Evolutionary conservation across 2,329 filamentous ascomycete species (phyloP).

Genomic region (Fusarium cicatricum): DNA sequence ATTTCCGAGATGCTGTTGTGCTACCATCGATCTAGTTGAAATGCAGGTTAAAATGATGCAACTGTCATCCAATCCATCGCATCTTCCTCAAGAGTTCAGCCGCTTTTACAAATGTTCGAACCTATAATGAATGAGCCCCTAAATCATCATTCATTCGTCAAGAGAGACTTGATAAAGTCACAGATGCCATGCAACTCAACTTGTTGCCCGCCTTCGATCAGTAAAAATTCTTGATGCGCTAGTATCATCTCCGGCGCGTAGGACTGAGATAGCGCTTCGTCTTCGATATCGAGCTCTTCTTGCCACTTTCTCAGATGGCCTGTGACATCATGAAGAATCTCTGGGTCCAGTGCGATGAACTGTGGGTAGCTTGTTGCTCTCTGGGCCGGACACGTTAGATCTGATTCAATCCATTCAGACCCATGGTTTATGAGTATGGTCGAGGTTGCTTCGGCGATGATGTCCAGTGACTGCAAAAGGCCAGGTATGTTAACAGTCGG

Average conservation of each 20-base stretch:
- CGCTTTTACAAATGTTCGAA: not conserved
- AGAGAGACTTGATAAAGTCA: conserved; percentile 24
- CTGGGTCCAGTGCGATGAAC: conserved; percentile 26
- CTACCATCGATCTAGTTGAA: too few species aligned
- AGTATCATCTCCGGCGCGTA: conserved; percentile 18
- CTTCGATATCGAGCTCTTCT: conserved; percentile 19
- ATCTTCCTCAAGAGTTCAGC: not conserved
- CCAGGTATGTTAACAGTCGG: not conserved
- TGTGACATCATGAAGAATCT: conserved; percentile 25
- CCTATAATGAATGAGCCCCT: too few species aligned
- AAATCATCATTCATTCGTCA: conserved; percentile 1
- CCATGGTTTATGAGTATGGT: conserved; percentile 37
- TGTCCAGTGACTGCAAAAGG: not conserved
- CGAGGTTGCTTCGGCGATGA: conserved; percentile 22
- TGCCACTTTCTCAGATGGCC: conserved; percentile 20
- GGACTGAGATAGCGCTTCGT: not conserved
- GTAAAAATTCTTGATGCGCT: conserved; percentile 26
- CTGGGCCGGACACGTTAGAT: not conserved
- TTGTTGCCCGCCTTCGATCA: conserved; percentile 20
- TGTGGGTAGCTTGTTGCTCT: conserved; percentile 22
- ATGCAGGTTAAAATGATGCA: too few species aligned
- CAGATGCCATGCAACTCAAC: conserved; percentile 12
- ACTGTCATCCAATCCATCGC: too few species aligned
- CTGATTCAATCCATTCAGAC: conserved; percentile 38
- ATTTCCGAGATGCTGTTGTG: too few species aligned